Conservation (phyloP, 495 filamentous ascomycete genomes). For the Astrocystis sublimbata region DNA sequence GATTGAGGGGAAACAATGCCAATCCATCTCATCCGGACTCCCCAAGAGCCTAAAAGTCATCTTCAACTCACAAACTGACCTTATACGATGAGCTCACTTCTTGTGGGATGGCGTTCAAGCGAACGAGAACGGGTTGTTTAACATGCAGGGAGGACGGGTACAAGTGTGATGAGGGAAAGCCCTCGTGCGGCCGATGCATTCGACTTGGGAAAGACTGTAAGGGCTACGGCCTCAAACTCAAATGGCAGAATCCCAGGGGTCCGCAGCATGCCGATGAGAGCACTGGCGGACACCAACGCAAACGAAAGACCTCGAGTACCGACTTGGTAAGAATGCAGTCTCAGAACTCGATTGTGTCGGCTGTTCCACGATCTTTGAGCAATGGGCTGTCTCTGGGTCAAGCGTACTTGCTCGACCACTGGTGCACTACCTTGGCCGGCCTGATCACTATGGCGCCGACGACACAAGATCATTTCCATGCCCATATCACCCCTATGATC, state of each 20-base stretch:
- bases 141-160: constrained; percentile 36
- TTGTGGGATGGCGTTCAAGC: constrained; percentile 27
- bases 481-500: constrained; percentile 33
- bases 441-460: constrained; percentile 29
- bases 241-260: constrained; percentile 23
- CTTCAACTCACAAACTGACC: neutral
- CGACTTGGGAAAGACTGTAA: constrained; percentile 30
- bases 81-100: neutral
- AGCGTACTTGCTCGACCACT: constrained; percentile 32
- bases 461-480: constrained; percentile 28
- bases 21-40: neutral
- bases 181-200: constrained; percentile 31
- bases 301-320: neutral
- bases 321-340: neutral
- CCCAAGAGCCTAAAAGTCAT: neutral
- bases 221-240: constrained; percentile 32
- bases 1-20: too few relatives aligned
- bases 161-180: constrained; percentile 35
- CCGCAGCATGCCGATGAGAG: constrained; percentile 5
- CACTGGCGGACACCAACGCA: constrained; percentile 12
- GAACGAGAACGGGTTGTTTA: constrained; percentile 33
- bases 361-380: constrained; percentile 9
- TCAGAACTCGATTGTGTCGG: neutral
- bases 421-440: constrained; percentile 29
- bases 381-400: constrained; percentile 4